Percentiles rank a stretch among this genome's conserved stretches.
Evolutionary conservation across 164 flowering plant genomes (phyloP).

Genomic region (Magnolia sinica): DNA sequence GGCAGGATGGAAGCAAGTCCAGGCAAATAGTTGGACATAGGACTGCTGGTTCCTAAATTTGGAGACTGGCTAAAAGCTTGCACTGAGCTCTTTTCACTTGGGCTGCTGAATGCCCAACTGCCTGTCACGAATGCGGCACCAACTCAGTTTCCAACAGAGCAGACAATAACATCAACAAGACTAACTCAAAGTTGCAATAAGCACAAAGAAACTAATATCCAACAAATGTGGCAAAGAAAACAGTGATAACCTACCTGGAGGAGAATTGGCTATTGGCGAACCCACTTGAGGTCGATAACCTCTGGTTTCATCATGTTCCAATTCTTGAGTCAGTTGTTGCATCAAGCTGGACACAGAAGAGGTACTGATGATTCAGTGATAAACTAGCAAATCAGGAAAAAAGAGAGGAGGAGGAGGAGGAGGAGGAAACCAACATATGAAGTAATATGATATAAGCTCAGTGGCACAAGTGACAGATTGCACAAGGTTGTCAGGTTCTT

Average conservation of each 20-base stretch:
- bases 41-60: conserved; percentile 46
- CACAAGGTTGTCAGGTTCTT: neutral
- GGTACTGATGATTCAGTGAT: neutral
- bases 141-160: conserved; percentile 9
- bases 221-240: neutral
- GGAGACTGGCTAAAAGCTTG: conserved; percentile 56
- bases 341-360: conserved; percentile 55
- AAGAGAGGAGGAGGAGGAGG: neutral
- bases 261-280: conserved; percentile 79
- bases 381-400: neutral
- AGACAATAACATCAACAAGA: neutral
- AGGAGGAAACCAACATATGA: neutral
- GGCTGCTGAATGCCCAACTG: conserved; percentile 68
- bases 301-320: conserved; percentile 71
- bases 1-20: conserved; percentile 74
- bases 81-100: conserved; percentile 56
- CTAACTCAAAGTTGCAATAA: neutral
- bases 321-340: conserved; percentile 78
- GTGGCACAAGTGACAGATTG: neutral
- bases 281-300: conserved; percentile 59
- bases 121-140: conserved; percentile 42
- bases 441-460: neutral
- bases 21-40: conserved; percentile 47
- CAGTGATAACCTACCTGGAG: conserved; percentile 53
- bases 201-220: neutral